Evolutionary conservation across 352 stramenopile genomes (phyloP), one percentile per base, ranked within the genome.

Genomic region (Pythium sukuiense): DNA sequence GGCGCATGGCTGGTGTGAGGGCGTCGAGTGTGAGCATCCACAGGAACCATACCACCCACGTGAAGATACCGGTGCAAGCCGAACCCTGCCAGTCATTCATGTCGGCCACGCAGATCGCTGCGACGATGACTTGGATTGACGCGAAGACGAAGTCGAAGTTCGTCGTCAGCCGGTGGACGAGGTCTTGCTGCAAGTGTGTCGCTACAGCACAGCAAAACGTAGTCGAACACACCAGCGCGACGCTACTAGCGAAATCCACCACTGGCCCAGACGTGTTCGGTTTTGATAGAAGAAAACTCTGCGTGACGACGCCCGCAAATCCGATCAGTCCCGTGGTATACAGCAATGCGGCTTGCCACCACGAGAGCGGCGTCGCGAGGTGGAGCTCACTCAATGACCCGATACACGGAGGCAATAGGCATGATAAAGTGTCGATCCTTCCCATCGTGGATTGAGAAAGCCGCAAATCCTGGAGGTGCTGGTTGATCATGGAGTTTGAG

Each of bases 401-500:
- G 39, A 48, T 20, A 29, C 18, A 29, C n/a, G 18, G 1, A 4
- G 41, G 33, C 11, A 49, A 0, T 6, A 61, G 9, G 13, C 24
- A 55, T 7, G 24, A 6, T 2, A 41, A 54, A n/a, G 24, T 41
- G 16, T 62, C 56, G 27, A 62, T 46, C 11, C 20, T 30, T 0
- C 16, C 14, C 6, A 14, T 46, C 2, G 24, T 14, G 12, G 4
- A 20, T 12, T 16, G 37, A 5, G 62, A 65, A 0, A 70, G 50
- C 8, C 61, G 57, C 6, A 78, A 37, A 26, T 58, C 37, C 30
- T 76, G 67, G 20, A 52, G 45, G 20, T 52, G 45, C 18, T 18
- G 45, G 9, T 2, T 29, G 35, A 16, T 43, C 16, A 43, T 43
- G 7, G 16, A 11, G 35, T 43, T 14, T 43, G 35, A 7, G 16